A percentile compares a stretch with the other conserved stretches of the same genome.
Evolutionary conservation across 2,329 filamentous ascomycete species (phyloP).

Genomic region (Lasiodiplodia theobromae): DNA sequence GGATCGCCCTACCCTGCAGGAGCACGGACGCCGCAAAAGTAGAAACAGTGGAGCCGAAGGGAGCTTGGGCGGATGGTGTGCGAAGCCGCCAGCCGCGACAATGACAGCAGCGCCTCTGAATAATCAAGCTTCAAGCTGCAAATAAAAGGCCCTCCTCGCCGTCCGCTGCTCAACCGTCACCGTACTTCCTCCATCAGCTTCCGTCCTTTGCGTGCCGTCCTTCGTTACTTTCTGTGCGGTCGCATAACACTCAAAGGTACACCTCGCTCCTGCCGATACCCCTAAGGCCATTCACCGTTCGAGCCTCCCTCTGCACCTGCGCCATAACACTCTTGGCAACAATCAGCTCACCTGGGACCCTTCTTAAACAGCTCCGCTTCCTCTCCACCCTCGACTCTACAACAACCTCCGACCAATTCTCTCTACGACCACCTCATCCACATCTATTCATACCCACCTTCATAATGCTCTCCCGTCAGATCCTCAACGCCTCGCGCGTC

Average conservation of each 20-base stretch:
- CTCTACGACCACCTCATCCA: not conserved
- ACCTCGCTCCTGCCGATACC: constrained; percentile 14
- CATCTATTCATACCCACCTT: not conserved
- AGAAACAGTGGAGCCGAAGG: constrained; percentile 29
- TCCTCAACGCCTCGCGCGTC: constrained; percentile 21
- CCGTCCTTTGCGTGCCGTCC: constrained; percentile 15
- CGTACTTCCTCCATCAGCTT: constrained; percentile 20
- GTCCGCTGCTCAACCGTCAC: constrained; percentile 1
- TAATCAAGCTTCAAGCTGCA: constrained; percentile 20
- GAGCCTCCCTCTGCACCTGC: constrained; percentile 15
- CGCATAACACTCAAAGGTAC: constrained; percentile 3
- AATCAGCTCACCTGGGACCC: not conserved
- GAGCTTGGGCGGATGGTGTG: constrained; percentile 29
- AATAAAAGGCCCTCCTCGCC: constrained; percentile 25
- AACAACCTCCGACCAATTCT: not conserved
- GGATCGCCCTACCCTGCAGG: constrained; percentile 28
- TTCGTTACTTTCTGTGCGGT: not conserved
- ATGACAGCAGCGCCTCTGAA: constrained; percentile 22
- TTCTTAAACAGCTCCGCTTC: constrained; percentile 1
- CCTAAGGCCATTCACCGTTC: constrained; percentile 2
- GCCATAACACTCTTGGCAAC: not conserved
- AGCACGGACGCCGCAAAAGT: constrained; percentile 29
- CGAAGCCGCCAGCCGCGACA: constrained; percentile 21
- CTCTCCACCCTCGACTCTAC: not conserved
- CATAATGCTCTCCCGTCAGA: constrained; percentile 27